Evolutionary conservation across 345 rosid species (phyloP), one percentile per base, ranked within the genome.

Genomic region (Angophora floribunda): DNA sequence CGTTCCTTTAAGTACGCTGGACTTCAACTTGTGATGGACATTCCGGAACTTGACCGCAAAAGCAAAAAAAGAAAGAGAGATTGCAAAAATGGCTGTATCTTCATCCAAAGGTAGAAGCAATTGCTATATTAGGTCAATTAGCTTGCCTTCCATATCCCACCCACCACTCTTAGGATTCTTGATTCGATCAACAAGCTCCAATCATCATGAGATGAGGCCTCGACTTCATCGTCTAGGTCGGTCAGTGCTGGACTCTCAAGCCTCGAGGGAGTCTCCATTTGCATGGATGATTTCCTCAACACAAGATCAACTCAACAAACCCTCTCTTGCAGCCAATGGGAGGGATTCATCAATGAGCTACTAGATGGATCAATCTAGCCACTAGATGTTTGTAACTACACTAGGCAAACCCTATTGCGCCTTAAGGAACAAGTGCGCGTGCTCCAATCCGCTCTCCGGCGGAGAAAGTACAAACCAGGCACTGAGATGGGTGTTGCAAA

Each of bases 81-180:
- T 15, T 85, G 59, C 85, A 87, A 70, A 82, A 85, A 91, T 94
- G 94, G 93, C 92, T 9, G 80, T 86, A 47, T 53, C 79, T 85
- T 32, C 65, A 52, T 28, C 49, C 45, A 52, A 85, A 55, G 16
- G 87, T 63, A n/a, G 14, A 51, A 59, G 63, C 87, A 53, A 36
- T 7, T 52, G 50, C 87, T 65, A 86, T 86, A 49, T 91, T 36
- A 89, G 97, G 92, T 95, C 97, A 52, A 91, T 93, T 41, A 96
- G 98, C 90, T 91, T 96, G 87, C 96, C 98, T 86, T 89, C 97
- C 17, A 95, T 96, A 75, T 92, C 96, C 82, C 96, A 97, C 98
- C 97, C 30, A 90, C 87, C 82, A 94, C 94, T 36, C 80, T 87
- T 9, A 89, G 47, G 52, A 79, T 93, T 10, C 93, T 93, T 87